Evolutionary conservation across 2,329 filamentous ascomycete genomes (phyloP).

Genomic region (Camptophora hylomeconis): DNA sequence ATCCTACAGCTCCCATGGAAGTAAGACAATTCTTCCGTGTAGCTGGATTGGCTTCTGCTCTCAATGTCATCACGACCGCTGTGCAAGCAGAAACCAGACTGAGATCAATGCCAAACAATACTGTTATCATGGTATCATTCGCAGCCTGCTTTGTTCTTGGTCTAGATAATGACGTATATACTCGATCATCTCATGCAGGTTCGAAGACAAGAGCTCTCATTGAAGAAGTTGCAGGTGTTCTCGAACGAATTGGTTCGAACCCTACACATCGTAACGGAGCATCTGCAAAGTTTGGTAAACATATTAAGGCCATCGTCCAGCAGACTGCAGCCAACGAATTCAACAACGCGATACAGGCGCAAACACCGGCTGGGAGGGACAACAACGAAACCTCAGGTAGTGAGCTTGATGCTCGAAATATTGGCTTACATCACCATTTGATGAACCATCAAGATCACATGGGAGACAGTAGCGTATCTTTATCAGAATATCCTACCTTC

Average conservation of each 20-base stretch:
- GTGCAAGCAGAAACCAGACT: constrained; percentile 59
- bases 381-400: not conserved
- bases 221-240: constrained; percentile 53
- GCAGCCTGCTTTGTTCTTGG: constrained; percentile 57
- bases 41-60: constrained; percentile 55
- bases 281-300: constrained; percentile 46
- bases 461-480: no score
- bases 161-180: constrained; percentile 42
- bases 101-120: constrained; percentile 67
- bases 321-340: constrained; percentile 8
- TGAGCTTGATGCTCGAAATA: constrained; percentile 1
- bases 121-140: constrained; percentile 66
- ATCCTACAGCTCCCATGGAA: constrained; percentile 55
- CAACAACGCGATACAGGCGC: constrained; percentile 1
- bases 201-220: constrained; percentile 52
- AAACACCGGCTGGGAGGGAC: constrained; percentile 1
- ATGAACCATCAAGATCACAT: no score
- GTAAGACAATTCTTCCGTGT: constrained; percentile 62
- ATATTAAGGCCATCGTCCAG: constrained; percentile 28
- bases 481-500: constrained; percentile 7
- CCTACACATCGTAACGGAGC: constrained; percentile 55
- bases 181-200: no score
- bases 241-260: constrained; percentile 55
- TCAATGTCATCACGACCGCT: constrained; percentile 62
- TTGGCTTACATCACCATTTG: not conserved